Conservation (phyloP, 2,329 filamentous ascomycete genomes). For the Phialocephala sp. region DNA sequence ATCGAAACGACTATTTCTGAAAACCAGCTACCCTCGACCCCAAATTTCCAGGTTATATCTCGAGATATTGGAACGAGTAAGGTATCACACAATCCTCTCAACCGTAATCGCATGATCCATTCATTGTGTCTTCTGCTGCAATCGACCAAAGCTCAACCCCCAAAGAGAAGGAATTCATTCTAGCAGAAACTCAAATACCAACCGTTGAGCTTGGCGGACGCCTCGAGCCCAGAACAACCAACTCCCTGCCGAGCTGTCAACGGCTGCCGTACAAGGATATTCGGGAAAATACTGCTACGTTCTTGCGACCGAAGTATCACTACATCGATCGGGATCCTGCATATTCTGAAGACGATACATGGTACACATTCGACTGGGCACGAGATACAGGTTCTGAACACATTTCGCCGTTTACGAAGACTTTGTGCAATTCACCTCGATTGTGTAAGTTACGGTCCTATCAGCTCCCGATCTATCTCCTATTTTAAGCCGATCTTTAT, state of each 20-base stretch:
- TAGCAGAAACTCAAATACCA: not conserved
- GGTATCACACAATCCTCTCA: conserved; percentile 3
- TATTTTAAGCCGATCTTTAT: conserved; percentile 11
- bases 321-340: conserved; percentile 26
- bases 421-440: conserved; percentile 8
- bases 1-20: conserved; percentile 18
- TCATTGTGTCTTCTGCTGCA: conserved; percentile 1
- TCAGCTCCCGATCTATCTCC: conserved; percentile 10
- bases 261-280: conserved; percentile 33
- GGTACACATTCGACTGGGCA: conserved; percentile 16
- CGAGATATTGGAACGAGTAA: conserved; percentile 6
- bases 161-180: not conserved
- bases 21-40: conserved; percentile 9
- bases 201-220: conserved; percentile 8
- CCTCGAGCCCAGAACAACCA: conserved; percentile 26
- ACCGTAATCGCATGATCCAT: conserved; percentile 7
- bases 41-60: not conserved
- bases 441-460: conserved; percentile 21
- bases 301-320: conserved; percentile 24
- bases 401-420: conserved; percentile 15
- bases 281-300: conserved; percentile 31
- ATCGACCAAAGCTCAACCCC: conserved; percentile 5
- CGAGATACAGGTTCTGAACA: conserved; percentile 1
- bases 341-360: conserved; percentile 29
- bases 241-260: conserved; percentile 31